Evolutionary conservation across 768 basidiomycete genomes (phyloP).

Genomic region (Tephrocybe sp.): DNA sequence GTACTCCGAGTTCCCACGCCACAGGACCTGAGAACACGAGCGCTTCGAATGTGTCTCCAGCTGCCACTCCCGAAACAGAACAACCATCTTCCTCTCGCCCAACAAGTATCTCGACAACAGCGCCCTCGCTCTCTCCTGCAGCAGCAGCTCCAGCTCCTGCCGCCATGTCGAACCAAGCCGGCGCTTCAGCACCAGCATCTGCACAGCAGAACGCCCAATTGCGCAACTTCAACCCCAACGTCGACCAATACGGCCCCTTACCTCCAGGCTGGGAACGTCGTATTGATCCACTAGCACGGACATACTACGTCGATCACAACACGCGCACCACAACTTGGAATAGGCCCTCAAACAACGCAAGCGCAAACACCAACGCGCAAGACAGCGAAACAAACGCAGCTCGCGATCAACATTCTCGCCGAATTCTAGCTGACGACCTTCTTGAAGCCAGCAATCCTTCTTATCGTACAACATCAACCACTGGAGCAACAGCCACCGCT

Average conservation of each 20-base stretch:
- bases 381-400: conserved; percentile 81
- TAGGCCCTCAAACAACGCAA: conserved; percentile 76
- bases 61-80: conserved; percentile 23
- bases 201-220: conserved; percentile 51
- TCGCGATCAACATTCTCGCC: conserved; percentile 81
- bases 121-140: conserved; percentile 17
- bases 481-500: conserved; percentile 14
- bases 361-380: conserved; percentile 67
- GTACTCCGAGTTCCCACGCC: conserved; percentile 68
- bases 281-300: conserved; percentile 91
- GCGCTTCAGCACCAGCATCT: conserved; percentile 28
- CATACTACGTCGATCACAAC: conserved; percentile 99
- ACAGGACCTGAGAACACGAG: conserved; percentile 43
- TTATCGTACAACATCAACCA: conserved; percentile 30
- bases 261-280: conserved; percentile 96
- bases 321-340: conserved; percentile 98
- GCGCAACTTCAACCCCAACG: conserved; percentile 91
- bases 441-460: conserved; percentile 64
- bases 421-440: conserved; percentile 82
- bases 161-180: conserved; percentile 18
- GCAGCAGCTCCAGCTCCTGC: conserved; percentile 22
- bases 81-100: conserved; percentile 28
- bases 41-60: conserved; percentile 25
- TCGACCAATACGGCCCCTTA: conserved; percentile 90
- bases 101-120: conserved; percentile 20